These are phyloP conservation scores for Erythrophleum ivorense DNA, from an alignment of 331 rosid genomes.

Conservation along the genomic window DNA sequence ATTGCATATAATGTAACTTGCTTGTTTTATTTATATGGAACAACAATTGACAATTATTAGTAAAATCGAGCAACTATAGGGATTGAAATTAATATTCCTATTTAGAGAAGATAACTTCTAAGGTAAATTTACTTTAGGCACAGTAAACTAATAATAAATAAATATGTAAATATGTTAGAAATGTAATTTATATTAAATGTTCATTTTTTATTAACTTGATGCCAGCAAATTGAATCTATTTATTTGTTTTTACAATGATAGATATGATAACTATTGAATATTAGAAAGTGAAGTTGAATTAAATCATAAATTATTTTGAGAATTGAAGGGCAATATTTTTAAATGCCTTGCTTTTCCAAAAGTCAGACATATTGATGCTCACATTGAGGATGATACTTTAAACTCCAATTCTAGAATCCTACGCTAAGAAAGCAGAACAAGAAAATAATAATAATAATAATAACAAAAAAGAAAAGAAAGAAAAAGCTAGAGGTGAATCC, in stretches of 20 bases:
- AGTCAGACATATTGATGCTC: constrained; percentile 45
- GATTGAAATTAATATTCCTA: not conserved
- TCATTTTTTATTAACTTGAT: no score
- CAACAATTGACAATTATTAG: constrained; percentile 14
- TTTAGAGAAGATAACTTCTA: no score
- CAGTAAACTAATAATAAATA: no score
- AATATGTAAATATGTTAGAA: no score
- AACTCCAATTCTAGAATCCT: constrained; percentile 44
- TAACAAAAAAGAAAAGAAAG: not conserved
- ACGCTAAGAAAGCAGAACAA: constrained; percentile 35
- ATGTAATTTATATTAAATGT: no score
- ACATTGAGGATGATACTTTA: constrained; percentile 47
- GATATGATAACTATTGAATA: no score
- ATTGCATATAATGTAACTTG: not conserved
- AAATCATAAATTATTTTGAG: not conserved
- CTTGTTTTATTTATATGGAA: not conserved
- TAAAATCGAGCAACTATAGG: not conserved
- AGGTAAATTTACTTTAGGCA: no score
- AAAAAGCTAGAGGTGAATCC: constrained; percentile 50
- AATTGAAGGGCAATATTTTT: constrained; percentile 25
- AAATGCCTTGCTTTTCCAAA: constrained; percentile 30
- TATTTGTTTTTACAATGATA: no score
- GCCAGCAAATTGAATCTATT: no score
- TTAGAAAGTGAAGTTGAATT: not conserved
- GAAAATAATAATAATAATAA: not conserved